Evolutionary conservation across 2,329 filamentous ascomycete species (phyloP), one percentile per base, ranked within the genome.

Genomic region (Neonectria coccinea): DNA sequence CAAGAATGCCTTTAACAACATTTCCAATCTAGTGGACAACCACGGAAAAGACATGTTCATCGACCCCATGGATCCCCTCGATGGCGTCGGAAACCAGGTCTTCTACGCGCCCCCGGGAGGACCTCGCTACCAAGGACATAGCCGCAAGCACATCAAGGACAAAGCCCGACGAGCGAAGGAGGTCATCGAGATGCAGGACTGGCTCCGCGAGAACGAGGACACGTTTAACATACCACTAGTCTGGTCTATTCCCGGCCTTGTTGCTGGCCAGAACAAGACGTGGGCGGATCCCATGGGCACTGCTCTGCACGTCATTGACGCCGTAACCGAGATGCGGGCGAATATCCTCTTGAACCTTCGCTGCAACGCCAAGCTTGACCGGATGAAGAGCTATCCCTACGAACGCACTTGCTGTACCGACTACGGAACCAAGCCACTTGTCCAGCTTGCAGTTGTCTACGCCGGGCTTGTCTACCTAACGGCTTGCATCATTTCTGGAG

Each of bases 341-440:
- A 79, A 66, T 75, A 74, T 88, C 18, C 69, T 88, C 0, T 78
- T 89, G 31, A 87, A 86, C 67, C 74, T 83, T n/a, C 82, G 85
- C 52, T 89, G 87, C 74, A 89, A 67, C 73, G 81, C 74, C 68
- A 80, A 67, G 70, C 78, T 65, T 62, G 74, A 65, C 69, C 74
- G 59, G 2, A 57, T 70, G n/a, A 67, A 69, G 18, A 76, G 76
- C 22, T 82, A 81, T 59, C 81, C 82, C 0, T 84, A 82, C 67
- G 77, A 82, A 53, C 78, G 82, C 58, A 86, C 85, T 9, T 88
- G 86, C 72, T 88, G 86, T 69, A 83, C 77, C 48, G 79, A 79
- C 47, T 87, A 87, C 66, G 72, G 76, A 8, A 55, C 55, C 9
- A 71, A 64, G 27, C 64, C 72, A 1, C 62, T 67, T 8, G 50